A percentile compares a stretch with the other conserved stretches of the same genome.
phyloP scores from a whole-genome alignment of 2,329 filamentous ascomycete genomes.

The Trichoderma sp. region DNA sequence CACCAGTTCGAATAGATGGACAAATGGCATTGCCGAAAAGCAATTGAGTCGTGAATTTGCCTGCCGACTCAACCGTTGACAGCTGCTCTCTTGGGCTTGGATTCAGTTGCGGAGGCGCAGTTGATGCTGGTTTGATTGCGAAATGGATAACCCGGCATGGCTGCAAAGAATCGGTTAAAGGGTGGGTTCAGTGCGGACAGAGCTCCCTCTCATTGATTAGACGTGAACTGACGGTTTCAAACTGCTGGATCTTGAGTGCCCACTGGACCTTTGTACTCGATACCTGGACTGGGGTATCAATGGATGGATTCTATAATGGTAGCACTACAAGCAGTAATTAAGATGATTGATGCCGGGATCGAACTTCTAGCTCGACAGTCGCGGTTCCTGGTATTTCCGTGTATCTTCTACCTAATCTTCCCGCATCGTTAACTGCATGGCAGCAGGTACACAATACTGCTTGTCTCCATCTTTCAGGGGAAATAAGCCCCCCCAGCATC shows the following conservation, averaged over 20 bases:
- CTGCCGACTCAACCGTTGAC: conserved; percentile 8
- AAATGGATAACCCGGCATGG: conserved; percentile 13
- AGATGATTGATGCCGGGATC: not conserved
- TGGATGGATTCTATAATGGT: not conserved
- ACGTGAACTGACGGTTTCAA: not conserved
- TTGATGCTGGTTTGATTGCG: conserved; percentile 13
- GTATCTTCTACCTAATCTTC: not conserved
- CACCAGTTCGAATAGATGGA: not conserved
- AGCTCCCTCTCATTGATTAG: not conserved
- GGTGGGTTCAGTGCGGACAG: not conserved
- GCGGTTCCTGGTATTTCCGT: not conserved
- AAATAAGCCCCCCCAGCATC: not conserved
- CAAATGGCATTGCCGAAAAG: not conserved
- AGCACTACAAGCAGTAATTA: not conserved
- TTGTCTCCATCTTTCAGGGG: conserved; percentile 17
- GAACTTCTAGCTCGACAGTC: not conserved
- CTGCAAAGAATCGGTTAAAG: conserved; percentile 1
- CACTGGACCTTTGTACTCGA: not conserved
- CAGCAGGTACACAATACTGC: not conserved
- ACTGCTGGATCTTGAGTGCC: not conserved
- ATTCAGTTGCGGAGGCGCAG: conserved; percentile 15
- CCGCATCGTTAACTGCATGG: not conserved
- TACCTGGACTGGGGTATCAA: not conserved
- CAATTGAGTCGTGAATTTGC: not conserved
- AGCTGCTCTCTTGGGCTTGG: not conserved